Conservation (phyloP, 2,329 filamentous ascomycete species). For the Cephalotrichum gorgonifer region DNA sequence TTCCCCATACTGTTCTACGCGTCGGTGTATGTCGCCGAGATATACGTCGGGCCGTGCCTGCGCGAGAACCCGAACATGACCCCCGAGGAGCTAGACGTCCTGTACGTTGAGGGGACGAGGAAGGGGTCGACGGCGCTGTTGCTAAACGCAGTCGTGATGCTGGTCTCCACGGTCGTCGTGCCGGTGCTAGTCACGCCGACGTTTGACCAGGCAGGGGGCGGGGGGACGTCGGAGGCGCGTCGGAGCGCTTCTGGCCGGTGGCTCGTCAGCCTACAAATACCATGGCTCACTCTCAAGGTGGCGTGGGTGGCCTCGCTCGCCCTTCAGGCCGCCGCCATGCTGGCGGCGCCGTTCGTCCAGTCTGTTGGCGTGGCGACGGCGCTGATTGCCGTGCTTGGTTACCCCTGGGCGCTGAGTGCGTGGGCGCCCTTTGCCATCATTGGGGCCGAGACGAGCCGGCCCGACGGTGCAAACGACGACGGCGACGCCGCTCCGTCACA, state of each 20-base stretch:
- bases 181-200: slow-evolving; percentile 80
- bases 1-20: slow-evolving; percentile 95
- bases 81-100: slow-evolving; percentile 60
- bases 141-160: slow-evolving; percentile 77
- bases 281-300: slow-evolving; percentile 74
- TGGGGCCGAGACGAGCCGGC: slow-evolving; percentile 53
- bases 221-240: no score
- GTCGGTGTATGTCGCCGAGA: slow-evolving; percentile 85
- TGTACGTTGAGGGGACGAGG: slow-evolving; percentile 79
- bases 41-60: slow-evolving; percentile 79
- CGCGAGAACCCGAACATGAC: slow-evolving; percentile 68
- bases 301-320: slow-evolving; percentile 80
- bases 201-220: slow-evolving; percentile 41
- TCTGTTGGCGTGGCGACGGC: slow-evolving; percentile 62
- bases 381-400: slow-evolving; percentile 71
- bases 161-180: slow-evolving; percentile 70
- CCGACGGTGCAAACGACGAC: neutral
- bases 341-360: slow-evolving; percentile 68
- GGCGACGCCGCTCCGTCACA: neutral
- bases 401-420: slow-evolving; percentile 85
- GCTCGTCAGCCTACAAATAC: slow-evolving; percentile 60
- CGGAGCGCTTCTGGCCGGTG: slow-evolving; percentile 5
- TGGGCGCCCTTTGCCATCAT: slow-evolving; percentile 97
- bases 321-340: slow-evolving; percentile 75
- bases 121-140: slow-evolving; percentile 84